Conservation (phyloP, 805 yeast genomes). For the Wickerhamiella occidentalis region DNA sequence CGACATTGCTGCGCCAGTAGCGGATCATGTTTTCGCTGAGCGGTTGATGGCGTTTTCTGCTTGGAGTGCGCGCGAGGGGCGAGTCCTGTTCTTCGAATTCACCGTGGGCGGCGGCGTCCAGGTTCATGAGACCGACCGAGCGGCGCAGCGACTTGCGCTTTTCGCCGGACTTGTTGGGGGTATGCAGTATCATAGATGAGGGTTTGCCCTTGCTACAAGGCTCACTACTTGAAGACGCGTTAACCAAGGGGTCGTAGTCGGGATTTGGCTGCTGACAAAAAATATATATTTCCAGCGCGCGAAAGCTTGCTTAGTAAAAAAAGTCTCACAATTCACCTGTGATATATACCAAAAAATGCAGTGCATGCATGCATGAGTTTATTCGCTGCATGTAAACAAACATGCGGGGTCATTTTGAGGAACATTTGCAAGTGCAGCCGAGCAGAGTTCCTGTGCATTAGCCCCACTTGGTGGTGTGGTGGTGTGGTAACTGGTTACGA, state of each 20-base stretch:
- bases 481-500: no score
- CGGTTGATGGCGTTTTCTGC: slow-evolving; percentile 23
- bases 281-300: neutral
- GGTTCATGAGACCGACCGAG: slow-evolving; percentile 32
- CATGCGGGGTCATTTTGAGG: slow-evolving; percentile 5
- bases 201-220: slow-evolving; percentile 7
- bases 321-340: neutral
- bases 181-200: neutral
- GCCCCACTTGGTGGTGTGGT: no score
- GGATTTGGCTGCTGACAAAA: neutral
- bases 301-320: slow-evolving; percentile 1
- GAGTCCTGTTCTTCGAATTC: slow-evolving; percentile 8
- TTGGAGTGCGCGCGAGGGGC: slow-evolving; percentile 11
- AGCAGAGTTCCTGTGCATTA: neutral
- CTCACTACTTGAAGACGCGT: neutral
- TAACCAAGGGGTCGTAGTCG: neutral
- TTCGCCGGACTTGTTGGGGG: slow-evolving; percentile 6
- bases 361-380: neutral
- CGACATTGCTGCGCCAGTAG: slow-evolving; percentile 9
- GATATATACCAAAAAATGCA: neutral
- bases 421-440: neutral
- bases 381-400: slow-evolving; percentile 9
- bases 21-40: slow-evolving; percentile 13
- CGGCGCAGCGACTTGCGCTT: slow-evolving; percentile 25
- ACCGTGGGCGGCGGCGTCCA: slow-evolving; percentile 23